phyloP scores from a whole-genome alignment of 169 alveolate genomes.

The Cryptosporidium ubiquitum region DNA sequence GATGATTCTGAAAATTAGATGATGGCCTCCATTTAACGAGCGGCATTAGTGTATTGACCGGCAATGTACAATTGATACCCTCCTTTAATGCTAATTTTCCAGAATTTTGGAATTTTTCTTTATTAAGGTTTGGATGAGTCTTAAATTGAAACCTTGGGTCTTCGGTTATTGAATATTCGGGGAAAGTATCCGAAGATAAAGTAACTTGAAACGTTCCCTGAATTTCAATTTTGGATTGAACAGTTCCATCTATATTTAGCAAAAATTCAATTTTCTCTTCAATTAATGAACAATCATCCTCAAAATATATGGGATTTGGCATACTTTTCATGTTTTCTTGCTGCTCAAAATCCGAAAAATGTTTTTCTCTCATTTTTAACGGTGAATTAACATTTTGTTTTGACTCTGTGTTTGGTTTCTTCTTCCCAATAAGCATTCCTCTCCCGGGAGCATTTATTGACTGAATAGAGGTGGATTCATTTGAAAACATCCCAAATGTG shows the following conservation, averaged over 20 bases:
- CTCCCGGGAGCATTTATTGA: slow-evolving; percentile 77
- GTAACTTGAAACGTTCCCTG: slow-evolving; percentile 63
- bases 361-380: neutral
- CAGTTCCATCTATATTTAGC: slow-evolving; percentile 76
- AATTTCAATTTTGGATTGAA: slow-evolving; percentile 46
- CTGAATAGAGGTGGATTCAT: neutral
- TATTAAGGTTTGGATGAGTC: slow-evolving; percentile 61
- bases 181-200: slow-evolving; percentile 17
- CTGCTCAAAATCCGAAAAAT: neutral
- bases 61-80: slow-evolving; percentile 23
- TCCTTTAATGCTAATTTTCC: slow-evolving; percentile 29
- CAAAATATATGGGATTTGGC: neutral
- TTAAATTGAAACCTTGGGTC: slow-evolving; percentile 61
- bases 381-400: slow-evolving; percentile 34
- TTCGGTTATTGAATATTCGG: slow-evolving; percentile 46
- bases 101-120: slow-evolving; percentile 27
- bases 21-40: slow-evolving; percentile 63
- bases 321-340: slow-evolving; percentile 14
- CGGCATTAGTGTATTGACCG: slow-evolving; percentile 50
- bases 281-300: slow-evolving; percentile 75
- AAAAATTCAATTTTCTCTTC: slow-evolving; percentile 75
- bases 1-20: neutral
- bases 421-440: slow-evolving; percentile 79
- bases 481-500: neutral
- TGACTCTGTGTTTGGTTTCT: slow-evolving; percentile 71